A percentile compares a stretch with the other conserved stretches of the same genome.
phyloP scores from a whole-genome alignment of 2,329 filamentous ascomycete species.

The Pleochaeta shiraiana region DNA sequence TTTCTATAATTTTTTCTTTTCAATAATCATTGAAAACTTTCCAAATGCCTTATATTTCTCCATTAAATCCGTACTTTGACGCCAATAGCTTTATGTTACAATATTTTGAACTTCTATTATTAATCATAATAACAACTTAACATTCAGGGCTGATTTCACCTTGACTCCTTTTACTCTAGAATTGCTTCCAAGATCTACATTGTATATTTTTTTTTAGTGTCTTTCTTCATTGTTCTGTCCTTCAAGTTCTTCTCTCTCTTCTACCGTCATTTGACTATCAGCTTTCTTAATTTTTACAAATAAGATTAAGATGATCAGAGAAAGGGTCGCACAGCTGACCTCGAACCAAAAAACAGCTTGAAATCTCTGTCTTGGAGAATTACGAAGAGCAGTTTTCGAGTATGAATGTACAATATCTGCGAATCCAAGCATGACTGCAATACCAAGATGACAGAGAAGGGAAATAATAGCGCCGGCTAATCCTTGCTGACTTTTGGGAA shows the following conservation, averaged over 20 bases:
- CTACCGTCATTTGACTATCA: slow-evolving; percentile 32
- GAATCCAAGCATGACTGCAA: slow-evolving; percentile 49
- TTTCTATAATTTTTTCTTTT: too few species aligned
- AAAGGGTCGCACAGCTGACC: slow-evolving; percentile 29
- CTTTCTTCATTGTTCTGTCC: too few species aligned
- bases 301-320: slow-evolving; percentile 27
- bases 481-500: slow-evolving; percentile 44
- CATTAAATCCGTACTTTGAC: too few species aligned
- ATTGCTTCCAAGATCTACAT: too few species aligned
- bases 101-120: too few species aligned
- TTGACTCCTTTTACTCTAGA: too few species aligned
- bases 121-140: too few species aligned
- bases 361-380: slow-evolving; percentile 29
- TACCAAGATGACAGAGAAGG: slow-evolving; percentile 46
- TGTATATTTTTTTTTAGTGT: too few species aligned
- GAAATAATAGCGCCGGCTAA: slow-evolving; percentile 52
- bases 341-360: slow-evolving; percentile 46
- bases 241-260: slow-evolving; percentile 22
- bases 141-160: too few species aligned
- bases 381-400: slow-evolving; percentile 18
- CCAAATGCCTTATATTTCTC: too few species aligned
- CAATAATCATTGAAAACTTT: too few species aligned
- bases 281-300: slow-evolving; percentile 32
- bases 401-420: slow-evolving; percentile 39
- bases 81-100: too few species aligned